Conservation (phyloP, 345 rosid species). For the Citrus medica region DNA sequence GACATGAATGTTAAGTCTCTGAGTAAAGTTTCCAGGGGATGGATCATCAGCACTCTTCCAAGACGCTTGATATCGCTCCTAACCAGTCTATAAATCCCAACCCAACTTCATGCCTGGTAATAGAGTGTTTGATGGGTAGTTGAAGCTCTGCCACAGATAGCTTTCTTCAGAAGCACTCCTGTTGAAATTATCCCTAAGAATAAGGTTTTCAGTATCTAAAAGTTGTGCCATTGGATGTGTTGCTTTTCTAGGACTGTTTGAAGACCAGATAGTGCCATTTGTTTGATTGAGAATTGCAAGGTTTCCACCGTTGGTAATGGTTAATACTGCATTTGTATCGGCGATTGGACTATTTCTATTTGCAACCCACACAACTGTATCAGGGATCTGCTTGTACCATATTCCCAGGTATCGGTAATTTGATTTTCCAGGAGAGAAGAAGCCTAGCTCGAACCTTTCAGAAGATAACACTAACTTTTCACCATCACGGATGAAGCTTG, state of each 20-base stretch:
- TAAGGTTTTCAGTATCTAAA: conserved; percentile 43
- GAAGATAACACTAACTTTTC: neutral
- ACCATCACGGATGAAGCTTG: neutral
- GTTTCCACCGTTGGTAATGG: conserved; percentile 17
- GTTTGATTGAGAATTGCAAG: conserved; percentile 24
- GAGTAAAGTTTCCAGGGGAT: conserved; percentile 13
- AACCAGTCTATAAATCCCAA: conserved; percentile 9
- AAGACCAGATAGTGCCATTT: conserved; percentile 26
- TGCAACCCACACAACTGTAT: conserved; percentile 42
- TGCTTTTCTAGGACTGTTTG: conserved; percentile 10
- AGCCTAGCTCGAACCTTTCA: conserved; percentile 24
- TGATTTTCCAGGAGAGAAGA: conserved; percentile 26
- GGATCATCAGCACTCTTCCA: conserved; percentile 47
- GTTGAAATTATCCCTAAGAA: conserved; percentile 18
- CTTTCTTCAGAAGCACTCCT: neutral
- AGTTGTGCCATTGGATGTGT: conserved; percentile 28
- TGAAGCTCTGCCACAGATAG: conserved; percentile 50
- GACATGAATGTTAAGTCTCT: conserved; percentile 16
- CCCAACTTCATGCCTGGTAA: conserved; percentile 42
- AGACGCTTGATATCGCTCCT: conserved; percentile 15
- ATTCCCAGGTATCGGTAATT: conserved; percentile 36
- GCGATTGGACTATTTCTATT: conserved; percentile 32
- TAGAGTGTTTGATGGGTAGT: neutral
- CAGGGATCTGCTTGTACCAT: conserved; percentile 34
- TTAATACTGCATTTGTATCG: conserved; percentile 17